Base-by-base conservation (phyloP, 2,329 filamentous ascomycete genomes). In the Aspergillus udagawae region DNA sequence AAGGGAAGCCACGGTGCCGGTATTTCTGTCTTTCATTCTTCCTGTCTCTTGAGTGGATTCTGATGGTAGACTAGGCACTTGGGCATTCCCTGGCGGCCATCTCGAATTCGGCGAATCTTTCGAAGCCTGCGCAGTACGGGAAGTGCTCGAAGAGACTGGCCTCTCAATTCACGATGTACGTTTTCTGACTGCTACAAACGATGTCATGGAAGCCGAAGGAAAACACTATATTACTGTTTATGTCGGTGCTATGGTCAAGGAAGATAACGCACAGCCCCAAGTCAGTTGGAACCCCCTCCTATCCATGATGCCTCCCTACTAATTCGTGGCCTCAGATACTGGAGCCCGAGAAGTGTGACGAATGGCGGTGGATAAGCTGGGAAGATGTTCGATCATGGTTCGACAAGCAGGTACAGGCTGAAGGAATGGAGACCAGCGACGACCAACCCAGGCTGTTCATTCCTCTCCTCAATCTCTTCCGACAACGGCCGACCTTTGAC, bases 211-310 rank as follows among this genome's bases (percentile, higher is more conserved):
- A 1, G 66, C 68, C 0, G 79, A 82, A n/a, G 73, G 73, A 0
- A 90, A 86, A 71, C 89, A 93, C 68, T 93, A 92, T 66, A 79
- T 91, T 52, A 92, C 90, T 0, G 70, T 91, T 2, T 92, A 90
- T 63, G 82, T 91, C 60, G 75, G 77, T 0, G 85, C 83, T 45
- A 73, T 72, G 48, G 75, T 83, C 63, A 67, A 74, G 0, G 79
- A 84, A 27, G 74, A 79, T 17, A 61, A 66, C 0, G 78, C 79
- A 27, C 70, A 82, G 61, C 82, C 87, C 0, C 55, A 80, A 77
- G 86, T 88, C 57, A 66, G 79, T 72, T 64, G 28, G 52, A 45
- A 45, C 56, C 14, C 35, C 3, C 9, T 5, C 17, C 35, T 51
- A 10, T 20, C 48, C 32, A 10, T 48, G 28, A 23, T 4, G n/a